Evolutionary conservation across 345 rosid species (phyloP).

Genomic region (Populus ilicifolia): DNA sequence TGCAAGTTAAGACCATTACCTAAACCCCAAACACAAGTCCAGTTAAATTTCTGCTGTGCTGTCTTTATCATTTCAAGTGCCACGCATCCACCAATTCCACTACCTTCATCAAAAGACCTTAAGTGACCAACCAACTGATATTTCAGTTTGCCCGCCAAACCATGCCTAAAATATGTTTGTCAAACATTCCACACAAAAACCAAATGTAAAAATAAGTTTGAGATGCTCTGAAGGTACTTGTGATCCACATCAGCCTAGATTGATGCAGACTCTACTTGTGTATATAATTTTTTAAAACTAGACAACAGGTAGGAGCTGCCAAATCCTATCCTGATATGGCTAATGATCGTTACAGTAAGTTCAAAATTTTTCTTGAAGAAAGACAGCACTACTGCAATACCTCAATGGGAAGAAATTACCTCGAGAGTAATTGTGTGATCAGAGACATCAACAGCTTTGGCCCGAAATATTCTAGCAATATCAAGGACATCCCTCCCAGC

Average conservation of each 20-base stretch:
- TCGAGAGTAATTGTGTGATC: conserved; percentile 73
- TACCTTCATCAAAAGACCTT: not conserved
- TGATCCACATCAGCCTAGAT: not conserved
- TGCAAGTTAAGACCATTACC: not conserved
- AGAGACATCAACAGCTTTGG: conserved; percentile 65
- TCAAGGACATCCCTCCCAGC: conserved; percentile 71
- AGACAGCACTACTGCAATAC: not conserved
- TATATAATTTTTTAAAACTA: not conserved
- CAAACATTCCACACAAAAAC: not conserved
- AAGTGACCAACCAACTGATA: not conserved
- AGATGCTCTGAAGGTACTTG: not conserved
- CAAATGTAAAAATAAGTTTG: not conserved
- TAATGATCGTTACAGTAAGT: not conserved
- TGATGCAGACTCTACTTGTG: not conserved
- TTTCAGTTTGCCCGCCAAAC: not conserved
- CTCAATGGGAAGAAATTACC: conserved; percentile 26
- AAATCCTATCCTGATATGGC: not conserved
- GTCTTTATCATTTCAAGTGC: not conserved
- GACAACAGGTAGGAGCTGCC: not conserved
- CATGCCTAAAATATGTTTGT: not conserved
- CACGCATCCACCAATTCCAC: not conserved
- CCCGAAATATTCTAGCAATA: conserved; percentile 68
- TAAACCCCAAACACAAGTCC: not conserved
- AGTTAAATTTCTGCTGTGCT: not conserved
- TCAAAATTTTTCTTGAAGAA: not conserved